Evolutionary conservation across 768 basidiomycete species (phyloP), one percentile per base, ranked within the genome.

Genomic region (Termitomyces sp.): DNA sequence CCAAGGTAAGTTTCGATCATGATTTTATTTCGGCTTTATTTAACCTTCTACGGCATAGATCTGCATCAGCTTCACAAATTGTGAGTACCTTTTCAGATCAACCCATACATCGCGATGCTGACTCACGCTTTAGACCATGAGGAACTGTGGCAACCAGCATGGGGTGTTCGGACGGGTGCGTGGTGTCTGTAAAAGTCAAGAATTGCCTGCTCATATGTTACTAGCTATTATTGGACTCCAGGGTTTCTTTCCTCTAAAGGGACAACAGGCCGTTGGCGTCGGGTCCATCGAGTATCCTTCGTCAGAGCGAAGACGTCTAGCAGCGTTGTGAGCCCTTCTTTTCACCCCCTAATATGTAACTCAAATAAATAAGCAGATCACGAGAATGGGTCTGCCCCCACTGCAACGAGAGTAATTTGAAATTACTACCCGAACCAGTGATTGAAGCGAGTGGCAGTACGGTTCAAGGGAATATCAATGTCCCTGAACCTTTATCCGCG

Each of bases 121-220:
- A 51, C 9, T 29, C n/a, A 44, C 13, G 4, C 28, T 22, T 42
- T 65, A 92, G 90, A 96, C 77, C 94, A 98, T 63, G 92, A 94
- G 72, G 96, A 98, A 64, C 79, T 92, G 33, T 98, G 96, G 96
- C 94, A 98, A 71, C 96, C 96, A 37, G 93, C 94, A 26, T 98
- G 96, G 96, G 96, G 96, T 55, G 91, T 98, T 20, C 83, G 96
- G 61, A 98, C 95, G 56, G 94, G 90, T 90, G 58, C 60, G 79
- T 49, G 26, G 42, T n/a, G 66, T 46, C 50, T 41, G 13, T 24
- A 51, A 28, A 4, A 48, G 34, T 29, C 49, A 5, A 44, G 13
- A 24, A 22, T 2, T 18, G 56, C 9, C 29, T 13, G n/a, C 45
- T 34, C 31, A 63, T 28, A 49, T 51, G 54, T 20, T 47, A 39